phyloP scores from a whole-genome alignment of 805 yeast species.

The Spathaspora girioi region DNA sequence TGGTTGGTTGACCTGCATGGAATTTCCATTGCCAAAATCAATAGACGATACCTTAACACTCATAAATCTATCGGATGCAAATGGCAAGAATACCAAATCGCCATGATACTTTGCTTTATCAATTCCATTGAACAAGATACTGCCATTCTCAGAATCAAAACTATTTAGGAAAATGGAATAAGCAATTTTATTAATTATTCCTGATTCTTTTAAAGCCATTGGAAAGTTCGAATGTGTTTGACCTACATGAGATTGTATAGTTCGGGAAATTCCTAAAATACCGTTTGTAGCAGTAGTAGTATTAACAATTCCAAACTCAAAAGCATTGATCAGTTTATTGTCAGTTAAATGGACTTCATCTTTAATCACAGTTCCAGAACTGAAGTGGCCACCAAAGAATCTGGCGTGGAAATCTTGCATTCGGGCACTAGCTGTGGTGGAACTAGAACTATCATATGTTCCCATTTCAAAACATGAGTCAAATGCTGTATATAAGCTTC shows the following conservation, averaged over 20 bases:
- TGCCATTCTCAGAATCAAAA: constrained; percentile 13
- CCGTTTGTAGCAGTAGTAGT: constrained; percentile 60
- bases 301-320: constrained; percentile 71
- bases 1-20: neutral
- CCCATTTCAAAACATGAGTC: neutral
- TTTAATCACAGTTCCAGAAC: neutral
- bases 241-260: neutral
- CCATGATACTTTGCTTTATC: constrained; percentile 24
- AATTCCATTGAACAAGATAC: constrained; percentile 25
- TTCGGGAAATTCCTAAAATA: constrained; percentile 65
- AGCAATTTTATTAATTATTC: constrained; percentile 24
- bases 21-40: neutral
- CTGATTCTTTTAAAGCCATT: constrained; percentile 21
- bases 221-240: constrained; percentile 27
- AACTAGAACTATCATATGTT: neutral
- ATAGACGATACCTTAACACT: neutral
- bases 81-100: constrained; percentile 8
- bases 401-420: neutral
- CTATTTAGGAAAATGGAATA: constrained; percentile 30
- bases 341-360: neutral
- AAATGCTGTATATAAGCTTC: neutral
- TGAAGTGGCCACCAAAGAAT: neutral
- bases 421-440: neutral
- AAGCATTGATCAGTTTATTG: neutral
- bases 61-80: neutral